Evolutionary conservation across 129 eudicot genomes (phyloP), one percentile per base, ranked within the genome.

Genomic region (Helichrysum umbraculigerum): DNA sequence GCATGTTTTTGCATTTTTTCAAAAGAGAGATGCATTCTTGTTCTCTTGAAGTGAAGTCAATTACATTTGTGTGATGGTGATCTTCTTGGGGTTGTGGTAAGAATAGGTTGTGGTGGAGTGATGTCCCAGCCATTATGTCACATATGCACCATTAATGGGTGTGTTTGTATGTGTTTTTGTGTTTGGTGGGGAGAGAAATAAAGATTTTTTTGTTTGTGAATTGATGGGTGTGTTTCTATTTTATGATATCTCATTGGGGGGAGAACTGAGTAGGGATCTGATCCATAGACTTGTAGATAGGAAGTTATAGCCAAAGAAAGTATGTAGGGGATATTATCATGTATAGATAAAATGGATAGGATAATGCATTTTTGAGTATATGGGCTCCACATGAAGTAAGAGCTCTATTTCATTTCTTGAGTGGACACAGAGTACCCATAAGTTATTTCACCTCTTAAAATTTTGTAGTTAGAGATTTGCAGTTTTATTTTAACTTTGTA

Each of bases 21-120:
- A 86, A 34, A 33, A 87, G 81, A 64, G 88, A 84, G 6, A 87
- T 77, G 41, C 93, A 88, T 82, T 93, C 88, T 81, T 88, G 89
- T 60, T 90, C 98, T 76, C 70, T 81, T 28, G 73, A 80, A 70
- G 77, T 77, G 74, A 85, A 75, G 74, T 79, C 85, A 20, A 3
- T 20, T 19, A 56, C 4, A 66, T 82, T 88, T 86, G 30, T 86
- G 81, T n/a, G 61, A 54, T 70, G 66, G 79, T 77, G 88, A 72
- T 87, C 74, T 54, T 85, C 80, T 59, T 73, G 85, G 19, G 90
- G 83, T 59, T 67, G 79, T 74, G 84, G 79, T 58, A 80, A 74
- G 79, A 66, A 73, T 70, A 79, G 70, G 72, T 83, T 90, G 73
- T 92, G 85, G 79, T 81, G 94, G 82, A 89, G 87, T 76, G 93